These are phyloP conservation scores for Emmonsiellopsis sp. DNA, from an alignment of 2,329 filamentous ascomycete genomes.

Conservation along the genomic window DNA sequence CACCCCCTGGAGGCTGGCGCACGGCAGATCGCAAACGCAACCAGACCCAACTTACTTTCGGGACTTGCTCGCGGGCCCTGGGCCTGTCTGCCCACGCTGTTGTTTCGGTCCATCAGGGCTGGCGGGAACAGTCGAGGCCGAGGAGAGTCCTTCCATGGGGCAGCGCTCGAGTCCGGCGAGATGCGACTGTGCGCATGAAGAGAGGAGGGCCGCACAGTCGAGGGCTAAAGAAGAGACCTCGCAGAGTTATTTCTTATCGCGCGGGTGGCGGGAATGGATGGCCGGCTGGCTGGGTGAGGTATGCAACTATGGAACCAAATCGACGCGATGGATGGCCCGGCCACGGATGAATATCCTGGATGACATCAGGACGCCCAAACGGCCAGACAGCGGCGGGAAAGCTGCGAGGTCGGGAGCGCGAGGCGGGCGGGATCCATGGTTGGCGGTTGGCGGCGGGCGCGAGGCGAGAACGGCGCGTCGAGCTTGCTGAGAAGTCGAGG, in stretches of 20 bases:
- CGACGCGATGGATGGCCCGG: no score
- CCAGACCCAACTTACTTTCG: background rate
- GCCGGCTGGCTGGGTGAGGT: no score
- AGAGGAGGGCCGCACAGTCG: background rate
- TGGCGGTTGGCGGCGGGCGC: no score
- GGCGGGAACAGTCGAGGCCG: background rate
- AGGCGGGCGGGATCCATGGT: no score
- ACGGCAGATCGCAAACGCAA: background rate
- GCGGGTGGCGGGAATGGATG: no score
- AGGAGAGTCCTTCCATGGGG: background rate
- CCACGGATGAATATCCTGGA: background rate
- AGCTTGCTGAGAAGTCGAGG: no score
- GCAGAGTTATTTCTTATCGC: no score
- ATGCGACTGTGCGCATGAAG: background rate
- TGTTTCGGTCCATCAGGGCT: slow-evolving; percentile 1
- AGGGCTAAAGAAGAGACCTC: background rate
- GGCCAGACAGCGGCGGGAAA: background rate
- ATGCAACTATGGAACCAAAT: background rate
- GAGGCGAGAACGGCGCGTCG: no score
- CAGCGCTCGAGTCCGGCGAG: background rate
- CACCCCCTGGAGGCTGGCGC: background rate
- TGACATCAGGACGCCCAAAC: background rate
- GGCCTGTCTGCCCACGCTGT: background rate
- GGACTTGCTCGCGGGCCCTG: background rate
- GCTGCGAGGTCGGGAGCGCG: no score